Conservation (phyloP, 1,139 yeast genomes). For the Eremothecium cymbalariae region DNA sequence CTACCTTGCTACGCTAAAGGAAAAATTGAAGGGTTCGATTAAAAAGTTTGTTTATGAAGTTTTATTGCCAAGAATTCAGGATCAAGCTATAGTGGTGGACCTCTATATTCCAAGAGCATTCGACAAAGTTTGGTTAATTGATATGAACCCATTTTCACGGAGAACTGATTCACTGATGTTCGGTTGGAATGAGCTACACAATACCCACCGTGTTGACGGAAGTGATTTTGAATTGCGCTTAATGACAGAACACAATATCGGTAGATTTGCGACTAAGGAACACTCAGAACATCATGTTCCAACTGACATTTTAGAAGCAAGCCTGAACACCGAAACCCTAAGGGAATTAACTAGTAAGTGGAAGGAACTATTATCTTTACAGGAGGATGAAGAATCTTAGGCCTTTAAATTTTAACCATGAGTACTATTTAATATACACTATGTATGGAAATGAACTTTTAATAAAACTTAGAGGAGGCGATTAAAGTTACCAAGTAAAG, state of each 20-base stretch:
- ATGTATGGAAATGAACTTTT: no score
- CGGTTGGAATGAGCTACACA: slow-evolving; percentile 70
- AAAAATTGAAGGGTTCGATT: slow-evolving; percentile 42
- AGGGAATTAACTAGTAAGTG: slow-evolving; percentile 58
- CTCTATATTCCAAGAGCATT: slow-evolving; percentile 74
- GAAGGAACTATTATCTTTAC: slow-evolving; percentile 35
- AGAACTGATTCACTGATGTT: slow-evolving; percentile 69
- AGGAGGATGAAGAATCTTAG: slow-evolving; percentile 22
- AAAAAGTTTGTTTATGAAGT: slow-evolving; percentile 48
- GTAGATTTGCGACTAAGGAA: slow-evolving; percentile 69
- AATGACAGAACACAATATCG: slow-evolving; percentile 57
- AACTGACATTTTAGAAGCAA: slow-evolving; percentile 78
- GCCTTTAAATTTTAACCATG: no score
- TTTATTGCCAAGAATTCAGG: slow-evolving; percentile 45
- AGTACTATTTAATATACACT: no score
- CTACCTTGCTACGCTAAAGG: slow-evolving; percentile 46
- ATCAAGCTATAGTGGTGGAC: slow-evolving; percentile 59
- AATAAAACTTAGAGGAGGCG: no score
- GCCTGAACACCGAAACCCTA: slow-evolving; percentile 54
- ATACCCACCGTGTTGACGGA: slow-evolving; percentile 26
- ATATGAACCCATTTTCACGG: slow-evolving; percentile 76
- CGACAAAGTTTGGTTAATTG: slow-evolving; percentile 57
- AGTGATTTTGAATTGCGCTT: slow-evolving; percentile 51
- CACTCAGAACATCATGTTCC: slow-evolving; percentile 92
- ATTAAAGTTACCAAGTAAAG: slow-evolving; percentile 36